phyloP scores from a whole-genome alignment of 352 stramenopile genomes.

The Globisporangium spiculum region DNA sequence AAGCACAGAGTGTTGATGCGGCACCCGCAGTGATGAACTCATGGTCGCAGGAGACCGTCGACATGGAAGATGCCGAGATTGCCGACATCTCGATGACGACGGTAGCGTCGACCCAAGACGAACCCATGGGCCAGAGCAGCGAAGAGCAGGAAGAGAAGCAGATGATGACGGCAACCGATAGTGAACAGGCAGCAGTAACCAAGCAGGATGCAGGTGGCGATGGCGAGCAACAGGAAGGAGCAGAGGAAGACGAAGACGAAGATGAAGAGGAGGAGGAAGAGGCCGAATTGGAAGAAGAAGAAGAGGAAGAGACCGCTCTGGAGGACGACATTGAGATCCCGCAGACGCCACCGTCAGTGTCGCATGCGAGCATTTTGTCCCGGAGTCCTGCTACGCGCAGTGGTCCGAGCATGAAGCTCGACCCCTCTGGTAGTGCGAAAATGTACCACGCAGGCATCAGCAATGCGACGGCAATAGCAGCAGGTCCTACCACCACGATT shows the following conservation, averaged over 20 bases:
- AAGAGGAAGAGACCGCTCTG: neutral
- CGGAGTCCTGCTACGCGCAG: constrained; percentile 4
- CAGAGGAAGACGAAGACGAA: neutral
- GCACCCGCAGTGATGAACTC: neutral
- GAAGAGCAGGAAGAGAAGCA: constrained; percentile 10
- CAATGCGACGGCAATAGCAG: neutral
- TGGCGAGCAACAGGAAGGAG: neutral
- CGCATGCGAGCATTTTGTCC: constrained; percentile 5
- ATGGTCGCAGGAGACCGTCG: constrained; percentile 16
- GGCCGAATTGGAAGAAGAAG: constrained; percentile 2
- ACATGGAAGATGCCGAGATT: constrained; percentile 10
- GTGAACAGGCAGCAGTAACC: neutral
- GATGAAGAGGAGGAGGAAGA: constrained; percentile 5
- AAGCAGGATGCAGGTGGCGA: neutral
- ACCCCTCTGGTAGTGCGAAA: constrained; percentile 22
- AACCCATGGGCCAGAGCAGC: constrained; percentile 8
- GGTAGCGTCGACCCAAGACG: constrained; percentile 15
- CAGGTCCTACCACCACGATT: neutral
- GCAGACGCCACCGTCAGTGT: constrained; percentile 19
- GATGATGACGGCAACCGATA: neutral
- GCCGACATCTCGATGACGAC: constrained; percentile 6
- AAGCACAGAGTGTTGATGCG: neutral
- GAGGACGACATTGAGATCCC: constrained; percentile 11
- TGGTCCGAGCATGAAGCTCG: constrained; percentile 17
- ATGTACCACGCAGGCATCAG: constrained; percentile 16